These are phyloP conservation scores for Clarireedia hainanense DNA, from an alignment of 2,329 filamentous ascomycete species.

Conservation along the genomic window DNA sequence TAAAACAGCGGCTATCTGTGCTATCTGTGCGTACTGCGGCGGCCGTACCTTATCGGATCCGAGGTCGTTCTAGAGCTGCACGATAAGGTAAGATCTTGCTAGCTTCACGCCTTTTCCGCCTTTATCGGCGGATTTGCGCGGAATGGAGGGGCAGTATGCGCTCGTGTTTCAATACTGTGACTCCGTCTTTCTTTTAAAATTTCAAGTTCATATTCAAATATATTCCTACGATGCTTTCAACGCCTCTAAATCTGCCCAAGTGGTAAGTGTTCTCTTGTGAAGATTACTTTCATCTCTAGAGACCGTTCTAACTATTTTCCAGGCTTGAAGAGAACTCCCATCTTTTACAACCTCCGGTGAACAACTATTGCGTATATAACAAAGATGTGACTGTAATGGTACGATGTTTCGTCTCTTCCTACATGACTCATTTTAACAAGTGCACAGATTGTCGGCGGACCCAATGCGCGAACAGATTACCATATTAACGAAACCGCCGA, in stretches of 20 bases:
- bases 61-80: too few species aligned
- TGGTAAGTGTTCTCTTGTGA: slow-evolving; percentile 17
- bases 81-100: too few species aligned
- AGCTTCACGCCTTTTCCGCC: too few species aligned
- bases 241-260: slow-evolving; percentile 28
- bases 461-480: slow-evolving; percentile 94
- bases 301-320: slow-evolving; percentile 6
- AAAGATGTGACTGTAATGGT: slow-evolving; percentile 77
- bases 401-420: slow-evolving; percentile 8
- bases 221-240: slow-evolving; percentile 19
- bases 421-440: neutral
- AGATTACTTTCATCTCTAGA: neutral
- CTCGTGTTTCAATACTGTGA: too few species aligned
- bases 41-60: too few species aligned
- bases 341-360: slow-evolving; percentile 76
- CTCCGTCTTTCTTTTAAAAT: neutral
- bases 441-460: slow-evolving; percentile 79
- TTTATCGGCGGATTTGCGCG: too few species aligned
- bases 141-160: neutral
- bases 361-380: slow-evolving; percentile 97
- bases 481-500: slow-evolving; percentile 95
- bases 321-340: slow-evolving; percentile 92
- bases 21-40: too few species aligned
- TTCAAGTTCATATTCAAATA: neutral
- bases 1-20: too few species aligned